Base-by-base conservation (phyloP, 1,284 basidiomycete genomes). In the Rhodotorula sp. region DNA sequence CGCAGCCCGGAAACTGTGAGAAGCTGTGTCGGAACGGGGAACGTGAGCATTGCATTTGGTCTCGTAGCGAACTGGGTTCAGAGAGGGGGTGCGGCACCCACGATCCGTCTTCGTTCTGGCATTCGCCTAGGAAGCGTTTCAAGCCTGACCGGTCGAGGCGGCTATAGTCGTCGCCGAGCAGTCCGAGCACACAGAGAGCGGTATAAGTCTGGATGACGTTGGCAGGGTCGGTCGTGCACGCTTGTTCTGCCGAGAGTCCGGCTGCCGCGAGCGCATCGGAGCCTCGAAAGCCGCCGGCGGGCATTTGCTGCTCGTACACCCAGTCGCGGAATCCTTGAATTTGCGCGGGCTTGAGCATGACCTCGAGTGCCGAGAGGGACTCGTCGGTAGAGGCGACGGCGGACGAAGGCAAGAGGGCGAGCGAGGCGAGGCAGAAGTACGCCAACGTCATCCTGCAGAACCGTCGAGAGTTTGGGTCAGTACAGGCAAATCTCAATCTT, bases 171-270 rank as follows among this genome's bases (percentile, higher is more conserved):
- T 93, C 92, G n/a, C 90, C 85, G 12, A 97, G 85, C 71, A 96
- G 89, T 0, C 90, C 87, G 6, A 97, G 87, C 0, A 87, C 86
- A 3, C 94, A 82, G 5, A 97, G 80, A 0, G 93, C 91, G 1
- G 92, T 92, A 79, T 97, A 97, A 14, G 93, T 93, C 86, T 93
- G 91, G 69, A 95, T 92, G n/a, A 96, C 83, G 80, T 96, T 85
- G 72, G 91, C 87, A 26, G 67, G 47, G 23, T 39, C 26, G 47
- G 23, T 10, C 12, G 18, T n/a, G 26, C 3, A n/a, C 48, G 21
- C 26, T 3, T 4, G 47, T 2, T 21, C 39, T 18, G n/a, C 29
- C 14, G 31, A 15, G 29, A 47, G 8, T 16, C 20, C 21, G 3
- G 49, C 58, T 5, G 58, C 54, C n/a, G 59, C 48, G 10, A 74